phyloP scores from a whole-genome alignment of 371 early-diverging fungal species.

The Rhizopus microsporus region DNA sequence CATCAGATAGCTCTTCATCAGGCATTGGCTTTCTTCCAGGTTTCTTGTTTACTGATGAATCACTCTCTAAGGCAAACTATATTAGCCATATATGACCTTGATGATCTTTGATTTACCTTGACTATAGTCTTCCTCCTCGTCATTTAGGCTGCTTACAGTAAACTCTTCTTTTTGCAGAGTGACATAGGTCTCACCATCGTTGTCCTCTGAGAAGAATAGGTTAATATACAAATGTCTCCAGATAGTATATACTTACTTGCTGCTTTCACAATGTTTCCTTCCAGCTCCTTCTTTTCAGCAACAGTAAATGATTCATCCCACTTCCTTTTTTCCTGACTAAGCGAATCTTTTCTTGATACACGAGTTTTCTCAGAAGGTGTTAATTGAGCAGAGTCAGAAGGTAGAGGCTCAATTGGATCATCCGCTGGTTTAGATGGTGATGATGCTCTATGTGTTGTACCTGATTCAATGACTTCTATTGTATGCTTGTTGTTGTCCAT shows the following conservation, averaged over 20 bases:
- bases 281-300: slow-evolving; percentile 25
- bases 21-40: slow-evolving; percentile 40
- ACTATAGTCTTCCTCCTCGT: slow-evolving; percentile 17
- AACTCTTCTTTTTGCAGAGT: slow-evolving; percentile 30
- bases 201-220: slow-evolving; percentile 21
- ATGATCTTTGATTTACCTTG: slow-evolving; percentile 16
- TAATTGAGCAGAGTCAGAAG: slow-evolving; percentile 9
- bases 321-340: slow-evolving; percentile 31
- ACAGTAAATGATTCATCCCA: slow-evolving; percentile 31
- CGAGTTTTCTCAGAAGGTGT: slow-evolving; percentile 7
- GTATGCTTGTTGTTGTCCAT: slow-evolving; percentile 4
- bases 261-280: slow-evolving; percentile 37
- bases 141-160: not conserved
- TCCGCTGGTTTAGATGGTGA: not conserved
- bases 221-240: not conserved
- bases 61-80: slow-evolving; percentile 19
- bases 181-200: slow-evolving; percentile 24
- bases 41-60: slow-evolving; percentile 19
- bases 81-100: not conserved
- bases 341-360: not conserved
- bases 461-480: not conserved
- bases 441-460: not conserved
- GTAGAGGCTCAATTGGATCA: not conserved
- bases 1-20: slow-evolving; percentile 28
- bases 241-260: slow-evolving; percentile 23